Evolutionary conservation across 2,329 filamentous ascomycete species (phyloP), one percentile per base, ranked within the genome.

Genomic region (Pseudogymnoascus sp.): DNA sequence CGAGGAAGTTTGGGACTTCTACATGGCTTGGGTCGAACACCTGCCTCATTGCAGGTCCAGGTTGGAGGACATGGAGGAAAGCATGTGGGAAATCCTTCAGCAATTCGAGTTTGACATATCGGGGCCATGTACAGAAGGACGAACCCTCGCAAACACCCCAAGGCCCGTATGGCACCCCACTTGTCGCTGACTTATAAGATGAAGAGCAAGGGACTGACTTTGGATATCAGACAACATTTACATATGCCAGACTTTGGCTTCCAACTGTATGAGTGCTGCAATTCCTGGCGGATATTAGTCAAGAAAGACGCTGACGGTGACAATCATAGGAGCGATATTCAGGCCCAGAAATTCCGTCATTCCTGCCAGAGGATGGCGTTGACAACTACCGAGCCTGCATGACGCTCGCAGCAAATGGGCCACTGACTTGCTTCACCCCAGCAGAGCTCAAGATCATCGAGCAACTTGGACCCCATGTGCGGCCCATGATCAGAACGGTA

Each of bases 1-100:
- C 7, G 66, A 66, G 39, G 19, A 64, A 16, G 60, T 69, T 11
- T 70, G 64, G 63, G 49, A 61, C 10, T 63, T 65, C 26, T 23
- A 67, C 35, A 21, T 23, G 38, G 29, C 38, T 14, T 69, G 68
- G 67, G 29, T 63, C 19, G 23, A 49, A 10, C 39, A 23, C n/a
- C 52, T 31, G 23, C 41, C 31, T 19, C 16, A 23, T 49, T 16
- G 33, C 35, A 16, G 12, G 11, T 16, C 14, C 41, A 39, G 64
- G 38, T 8, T 33, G 14, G 21, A 31, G 3, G 52, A 33, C 1
- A 59, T 65, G 35, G 10, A 58, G 10, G 37, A 35, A 23, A 26
- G 62, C 14, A 66, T 66, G 63, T 55, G 49, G 49, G 29, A 35
- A 21, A 55, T 14, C 49, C 16, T 55, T 21, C 49, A 33, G 3